phyloP scores from a whole-genome alignment of 2,329 filamentous ascomycete species.

The Fusarium decemcellulare region DNA sequence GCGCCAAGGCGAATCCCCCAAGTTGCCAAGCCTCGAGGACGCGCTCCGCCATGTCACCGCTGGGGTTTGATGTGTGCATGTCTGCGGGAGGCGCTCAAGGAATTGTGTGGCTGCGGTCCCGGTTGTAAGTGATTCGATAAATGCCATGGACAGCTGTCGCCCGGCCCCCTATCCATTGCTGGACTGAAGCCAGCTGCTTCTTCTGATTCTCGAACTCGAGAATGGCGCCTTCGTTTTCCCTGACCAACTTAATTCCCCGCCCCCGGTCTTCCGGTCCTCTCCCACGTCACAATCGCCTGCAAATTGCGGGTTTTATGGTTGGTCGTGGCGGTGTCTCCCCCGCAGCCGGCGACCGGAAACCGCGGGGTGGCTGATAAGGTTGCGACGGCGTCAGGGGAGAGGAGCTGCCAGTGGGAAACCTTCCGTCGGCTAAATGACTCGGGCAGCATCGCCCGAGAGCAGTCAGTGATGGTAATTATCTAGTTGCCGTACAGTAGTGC shows the following conservation, averaged over 20 bases:
- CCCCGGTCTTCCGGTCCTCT: conserved; percentile 8
- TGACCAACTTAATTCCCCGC: conserved; percentile 18
- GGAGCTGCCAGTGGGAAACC: background rate
- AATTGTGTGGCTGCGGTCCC: conserved; percentile 3
- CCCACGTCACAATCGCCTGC: conserved; percentile 30
- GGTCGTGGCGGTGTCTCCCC: conserved; percentile 28
- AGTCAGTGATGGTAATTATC: background rate
- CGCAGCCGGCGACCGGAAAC: conserved; percentile 36
- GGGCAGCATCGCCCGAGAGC: background rate
- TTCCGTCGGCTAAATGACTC: conserved; percentile 14
- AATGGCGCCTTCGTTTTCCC: conserved; percentile 8
- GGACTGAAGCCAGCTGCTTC: background rate
- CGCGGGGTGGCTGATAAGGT: conserved; percentile 46
- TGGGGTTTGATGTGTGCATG: conserved; percentile 12
- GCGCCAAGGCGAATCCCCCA: conserved; percentile 20
- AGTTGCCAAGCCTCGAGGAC: conserved; percentile 10
- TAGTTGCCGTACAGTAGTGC: too few relatives aligned
- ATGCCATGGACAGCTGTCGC: background rate
- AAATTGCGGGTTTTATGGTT: conserved; percentile 28
- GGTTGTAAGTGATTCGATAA: background rate
- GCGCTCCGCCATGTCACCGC: conserved; percentile 20
- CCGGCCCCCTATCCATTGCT: background rate
- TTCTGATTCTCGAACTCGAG: background rate
- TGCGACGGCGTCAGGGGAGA: conserved; percentile 31
- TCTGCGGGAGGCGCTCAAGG: background rate